Evolutionary conservation across 176 grass and related monocot species (phyloP).

Genomic region (Dendrocalamus sinicus): DNA sequence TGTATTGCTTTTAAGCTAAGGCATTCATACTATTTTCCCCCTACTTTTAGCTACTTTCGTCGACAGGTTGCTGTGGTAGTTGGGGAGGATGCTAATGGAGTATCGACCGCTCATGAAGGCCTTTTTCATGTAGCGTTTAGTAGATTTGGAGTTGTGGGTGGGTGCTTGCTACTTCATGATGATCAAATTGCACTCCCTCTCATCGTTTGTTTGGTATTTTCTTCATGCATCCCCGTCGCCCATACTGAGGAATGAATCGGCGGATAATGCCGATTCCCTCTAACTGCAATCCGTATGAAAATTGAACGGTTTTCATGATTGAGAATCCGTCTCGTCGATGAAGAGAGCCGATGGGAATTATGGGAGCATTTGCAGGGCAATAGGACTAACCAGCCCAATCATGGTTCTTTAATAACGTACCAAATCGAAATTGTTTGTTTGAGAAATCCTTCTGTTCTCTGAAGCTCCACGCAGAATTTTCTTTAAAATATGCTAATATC

Average conservation of each 20-base stretch:
- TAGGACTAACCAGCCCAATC: background rate
- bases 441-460: background rate
- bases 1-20: conserved; percentile 44
- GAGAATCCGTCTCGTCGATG: background rate
- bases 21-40: background rate
- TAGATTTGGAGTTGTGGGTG: background rate
- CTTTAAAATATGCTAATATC: background rate
- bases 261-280: background rate
- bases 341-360: background rate
- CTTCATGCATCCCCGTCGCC: background rate
- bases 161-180: background rate
- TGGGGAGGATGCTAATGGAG: background rate
- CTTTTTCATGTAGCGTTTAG: background rate
- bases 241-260: background rate
- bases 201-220: background rate
- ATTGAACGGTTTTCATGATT: background rate
- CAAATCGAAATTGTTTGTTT: background rate
- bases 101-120: background rate
- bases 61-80: conserved; percentile 6
- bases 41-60: conserved; percentile 15
- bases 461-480: background rate
- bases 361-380: background rate
- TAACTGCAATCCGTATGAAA: background rate
- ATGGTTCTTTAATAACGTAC: too few relatives aligned
- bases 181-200: background rate